Evolutionary conservation across 2,329 filamentous ascomycete genomes (phyloP).

Genomic region (Fusarium sp.): DNA sequence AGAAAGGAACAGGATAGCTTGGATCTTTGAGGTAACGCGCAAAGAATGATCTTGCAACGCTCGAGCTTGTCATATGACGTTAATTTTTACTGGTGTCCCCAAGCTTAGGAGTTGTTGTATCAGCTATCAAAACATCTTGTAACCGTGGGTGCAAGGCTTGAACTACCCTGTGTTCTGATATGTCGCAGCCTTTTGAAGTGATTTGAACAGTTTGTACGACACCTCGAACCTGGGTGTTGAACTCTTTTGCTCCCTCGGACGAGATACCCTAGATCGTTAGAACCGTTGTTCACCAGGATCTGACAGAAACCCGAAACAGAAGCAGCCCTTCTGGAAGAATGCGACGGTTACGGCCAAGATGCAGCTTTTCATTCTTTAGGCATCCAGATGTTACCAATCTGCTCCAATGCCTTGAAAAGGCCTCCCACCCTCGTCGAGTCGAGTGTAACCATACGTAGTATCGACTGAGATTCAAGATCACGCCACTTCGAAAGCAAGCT

Average conservation of each 20-base stretch:
- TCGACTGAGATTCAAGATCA: background rate
- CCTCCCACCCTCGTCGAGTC: background rate
- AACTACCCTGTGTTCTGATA: background rate
- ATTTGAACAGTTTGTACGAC: background rate
- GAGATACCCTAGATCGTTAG: constrained; percentile 2
- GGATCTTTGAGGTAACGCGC: background rate
- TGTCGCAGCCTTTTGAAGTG: background rate
- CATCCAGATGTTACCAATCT: background rate
- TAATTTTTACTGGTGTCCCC: background rate
- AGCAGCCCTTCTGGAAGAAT: constrained; percentile 1
- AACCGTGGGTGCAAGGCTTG: background rate
- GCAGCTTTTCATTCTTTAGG: background rate
- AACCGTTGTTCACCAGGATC: background rate
- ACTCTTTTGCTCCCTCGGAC: background rate
- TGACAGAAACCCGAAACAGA: background rate
- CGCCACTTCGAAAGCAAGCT: constrained; percentile 5
- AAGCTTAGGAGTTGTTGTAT: background rate
- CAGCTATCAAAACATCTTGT: background rate
- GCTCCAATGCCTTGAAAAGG: background rate
- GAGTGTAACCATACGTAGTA: background rate
- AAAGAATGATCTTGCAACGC: background rate
- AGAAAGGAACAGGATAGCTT: background rate
- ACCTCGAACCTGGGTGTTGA: background rate
- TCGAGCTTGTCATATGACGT: background rate
- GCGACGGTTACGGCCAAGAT: background rate